These are phyloP conservation scores for Cornus controversa DNA, from an alignment of 148 eudicot species.

Conservation along the genomic window DNA sequence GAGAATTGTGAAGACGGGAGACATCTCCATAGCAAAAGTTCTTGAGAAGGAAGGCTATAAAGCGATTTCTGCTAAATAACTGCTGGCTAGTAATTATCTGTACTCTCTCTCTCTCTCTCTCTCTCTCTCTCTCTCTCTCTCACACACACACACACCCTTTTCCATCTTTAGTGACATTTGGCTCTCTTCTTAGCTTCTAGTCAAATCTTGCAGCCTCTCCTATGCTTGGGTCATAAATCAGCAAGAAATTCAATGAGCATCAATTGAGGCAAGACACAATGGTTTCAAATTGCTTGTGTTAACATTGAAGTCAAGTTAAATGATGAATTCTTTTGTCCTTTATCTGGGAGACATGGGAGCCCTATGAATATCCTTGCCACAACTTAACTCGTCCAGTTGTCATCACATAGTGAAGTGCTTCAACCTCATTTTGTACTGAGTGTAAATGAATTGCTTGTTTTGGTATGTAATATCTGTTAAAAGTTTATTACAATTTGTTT, in stretches of 20 bases:
- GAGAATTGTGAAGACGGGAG: conserved; percentile 86
- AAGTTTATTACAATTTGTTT: no score
- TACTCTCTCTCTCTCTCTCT: neutral
- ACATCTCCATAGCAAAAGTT: conserved; percentile 66
- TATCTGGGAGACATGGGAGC: neutral
- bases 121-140: no score
- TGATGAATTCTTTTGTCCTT: neutral
- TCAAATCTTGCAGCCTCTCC: neutral
- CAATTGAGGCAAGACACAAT: neutral
- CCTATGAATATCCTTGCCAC: neutral
- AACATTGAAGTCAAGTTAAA: neutral
- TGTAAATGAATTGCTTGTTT: neutral
- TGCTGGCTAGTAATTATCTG: conserved; percentile 13
- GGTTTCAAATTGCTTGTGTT: neutral
- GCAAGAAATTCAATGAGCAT: neutral
- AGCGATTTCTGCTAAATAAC: conserved; percentile 47
- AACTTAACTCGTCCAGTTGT: neutral
- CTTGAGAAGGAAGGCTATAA: conserved; percentile 94
- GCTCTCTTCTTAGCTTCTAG: neutral
- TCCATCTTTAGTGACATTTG: no score
- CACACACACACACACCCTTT: no score
- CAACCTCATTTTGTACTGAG: neutral
- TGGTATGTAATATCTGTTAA: neutral
- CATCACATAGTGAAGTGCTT: neutral
- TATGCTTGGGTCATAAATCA: neutral